Evolutionary conservation across 75 land plant species (phyloP).

Genomic region (Adiantum capillusveneris): DNA sequence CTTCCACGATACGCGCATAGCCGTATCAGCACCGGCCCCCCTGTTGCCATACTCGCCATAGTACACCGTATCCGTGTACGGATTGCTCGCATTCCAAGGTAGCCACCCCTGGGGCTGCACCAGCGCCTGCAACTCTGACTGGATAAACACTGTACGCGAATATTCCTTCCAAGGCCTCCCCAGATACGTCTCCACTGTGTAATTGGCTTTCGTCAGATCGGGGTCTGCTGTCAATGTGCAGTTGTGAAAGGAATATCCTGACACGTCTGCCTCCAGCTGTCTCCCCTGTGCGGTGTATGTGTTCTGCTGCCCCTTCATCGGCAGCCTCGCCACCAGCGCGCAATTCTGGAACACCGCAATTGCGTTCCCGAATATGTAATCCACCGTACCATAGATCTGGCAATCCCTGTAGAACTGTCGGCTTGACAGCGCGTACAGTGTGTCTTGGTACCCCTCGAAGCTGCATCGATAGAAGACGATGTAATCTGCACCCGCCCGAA

Average conservation of each 20-base stretch:
- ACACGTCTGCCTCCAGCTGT: slow-evolving; percentile 56
- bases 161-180: slow-evolving; percentile 74
- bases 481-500: slow-evolving; percentile 19
- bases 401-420: slow-evolving; percentile 72
- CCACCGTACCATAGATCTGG: slow-evolving; percentile 70
- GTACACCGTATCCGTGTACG: slow-evolving; percentile 31
- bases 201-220: slow-evolving; percentile 35
- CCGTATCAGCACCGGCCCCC: slow-evolving; percentile 42
- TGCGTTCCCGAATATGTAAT: slow-evolving; percentile 81
- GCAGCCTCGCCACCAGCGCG: slow-evolving; percentile 44
- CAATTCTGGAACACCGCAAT: slow-evolving; percentile 65
- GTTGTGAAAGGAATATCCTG: slow-evolving; percentile 49
- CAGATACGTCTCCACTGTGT: slow-evolving; percentile 18
- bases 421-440: slow-evolving; percentile 60
- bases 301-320: slow-evolving; percentile 43
- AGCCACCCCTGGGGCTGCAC: slow-evolving; percentile 59
- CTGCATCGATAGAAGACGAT: slow-evolving; percentile 35
- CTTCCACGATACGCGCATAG: slow-evolving; percentile 45
- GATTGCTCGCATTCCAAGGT: slow-evolving; percentile 25
- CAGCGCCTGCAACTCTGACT: slow-evolving; percentile 33
- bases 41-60: slow-evolving; percentile 55
- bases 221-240: slow-evolving; percentile 34
- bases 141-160: slow-evolving; percentile 47
- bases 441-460: slow-evolving; percentile 72
- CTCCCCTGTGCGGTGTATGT: slow-evolving; percentile 71